phyloP scores from a whole-genome alignment of 176 grass and related monocot species.

The Oryza punctata region DNA sequence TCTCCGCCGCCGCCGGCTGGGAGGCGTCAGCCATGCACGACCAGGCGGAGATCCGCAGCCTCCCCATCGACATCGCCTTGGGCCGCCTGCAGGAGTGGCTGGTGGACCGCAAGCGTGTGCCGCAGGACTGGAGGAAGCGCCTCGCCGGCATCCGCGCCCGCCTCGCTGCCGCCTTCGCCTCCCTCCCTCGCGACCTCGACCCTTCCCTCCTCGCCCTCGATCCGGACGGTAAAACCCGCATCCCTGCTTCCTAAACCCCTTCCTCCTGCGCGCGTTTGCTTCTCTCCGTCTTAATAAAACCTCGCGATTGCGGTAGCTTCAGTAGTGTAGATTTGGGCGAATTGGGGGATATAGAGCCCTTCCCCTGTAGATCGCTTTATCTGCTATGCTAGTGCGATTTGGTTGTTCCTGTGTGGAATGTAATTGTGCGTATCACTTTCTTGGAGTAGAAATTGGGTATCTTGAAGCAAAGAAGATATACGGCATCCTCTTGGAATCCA shows the following conservation, averaged over 20 bases:
- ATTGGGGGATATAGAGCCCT: not conserved
- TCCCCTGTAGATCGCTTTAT: not conserved
- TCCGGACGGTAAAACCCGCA: conserved; percentile 54
- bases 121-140: conserved; percentile 92
- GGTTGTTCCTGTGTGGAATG: not conserved
- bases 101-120: conserved; percentile 92
- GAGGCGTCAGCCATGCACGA: conserved; percentile 52
- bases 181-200: conserved; percentile 73
- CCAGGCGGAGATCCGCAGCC: conserved; percentile 64
- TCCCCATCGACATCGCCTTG: conserved; percentile 92
- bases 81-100: conserved; percentile 94
- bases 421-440: conserved; percentile 5
- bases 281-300: not conserved
- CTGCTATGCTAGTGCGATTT: not conserved
- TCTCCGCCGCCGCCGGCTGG: not conserved
- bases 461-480: conserved; percentile 90
- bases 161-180: conserved; percentile 56
- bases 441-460: conserved; percentile 64
- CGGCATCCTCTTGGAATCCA: conserved; percentile 69
- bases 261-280: not conserved
- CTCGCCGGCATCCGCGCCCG: conserved; percentile 57
- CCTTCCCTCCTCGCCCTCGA: conserved; percentile 72
- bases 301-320: not conserved
- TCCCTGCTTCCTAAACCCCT: not conserved
- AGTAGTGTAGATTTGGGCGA: not conserved